A percentile compares a stretch with the other conserved stretches of the same genome.
Conservation (phyloP, 2,329 filamentous ascomycete species). For the Clonostachys solani region DNA sequence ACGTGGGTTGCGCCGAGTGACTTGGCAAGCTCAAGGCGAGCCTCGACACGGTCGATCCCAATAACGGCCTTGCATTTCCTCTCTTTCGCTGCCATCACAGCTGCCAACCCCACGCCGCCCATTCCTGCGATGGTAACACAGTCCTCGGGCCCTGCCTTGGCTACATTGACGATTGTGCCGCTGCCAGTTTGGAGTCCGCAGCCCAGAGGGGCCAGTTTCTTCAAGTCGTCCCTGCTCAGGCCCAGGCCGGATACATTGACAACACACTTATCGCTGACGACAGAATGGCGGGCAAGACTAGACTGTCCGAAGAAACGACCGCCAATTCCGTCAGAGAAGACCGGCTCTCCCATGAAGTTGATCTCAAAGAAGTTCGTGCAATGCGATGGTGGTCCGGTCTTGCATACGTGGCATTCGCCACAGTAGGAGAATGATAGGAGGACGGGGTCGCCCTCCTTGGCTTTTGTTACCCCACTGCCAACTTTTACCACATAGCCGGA, state of each 20-base stretch:
- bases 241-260: background rate
- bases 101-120: constrained; percentile 25
- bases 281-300: constrained; percentile 22
- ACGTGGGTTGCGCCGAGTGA: constrained; percentile 24
- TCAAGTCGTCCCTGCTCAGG: constrained; percentile 7
- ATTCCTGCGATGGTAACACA: constrained; percentile 24
- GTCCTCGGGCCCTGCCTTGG: constrained; percentile 12
- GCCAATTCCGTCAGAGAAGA: constrained; percentile 8
- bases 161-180: constrained; percentile 25
- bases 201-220: constrained; percentile 7
- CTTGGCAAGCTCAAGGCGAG: constrained; percentile 18
- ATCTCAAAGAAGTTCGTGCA: constrained; percentile 40
- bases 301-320: constrained; percentile 39
- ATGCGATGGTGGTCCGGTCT: constrained; percentile 36
- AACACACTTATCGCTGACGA: background rate
- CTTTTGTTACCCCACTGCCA: constrained; percentile 39
- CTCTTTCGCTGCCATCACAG: constrained; percentile 23
- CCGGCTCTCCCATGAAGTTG: constrained; percentile 34
- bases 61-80: constrained; percentile 17
- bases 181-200: constrained; percentile 30
- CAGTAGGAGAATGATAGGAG: constrained; percentile 38
- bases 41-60: constrained; percentile 18
- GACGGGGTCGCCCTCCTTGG: constrained; percentile 48
- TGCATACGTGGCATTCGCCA: constrained; percentile 38
- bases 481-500: constrained; percentile 37